phyloP scores from a whole-genome alignment of 2,329 filamentous ascomycete genomes.

The Aspergillus aculeatinus region DNA sequence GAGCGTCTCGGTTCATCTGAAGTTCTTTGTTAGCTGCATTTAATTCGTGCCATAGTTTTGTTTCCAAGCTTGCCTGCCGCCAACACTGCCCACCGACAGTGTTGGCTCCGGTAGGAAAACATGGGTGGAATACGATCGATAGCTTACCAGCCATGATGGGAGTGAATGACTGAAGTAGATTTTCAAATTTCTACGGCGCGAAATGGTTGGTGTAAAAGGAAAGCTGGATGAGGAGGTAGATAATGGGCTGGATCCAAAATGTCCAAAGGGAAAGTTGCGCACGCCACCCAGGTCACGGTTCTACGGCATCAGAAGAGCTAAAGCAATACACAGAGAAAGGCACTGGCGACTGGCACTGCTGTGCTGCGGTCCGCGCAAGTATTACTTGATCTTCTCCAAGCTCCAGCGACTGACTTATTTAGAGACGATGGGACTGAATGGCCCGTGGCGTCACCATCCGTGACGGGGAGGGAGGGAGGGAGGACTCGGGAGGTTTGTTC shows the following conservation, averaged over 20 bases:
- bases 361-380: slow-evolving; percentile 30
- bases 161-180: slow-evolving; percentile 23
- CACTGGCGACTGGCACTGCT: slow-evolving; percentile 30
- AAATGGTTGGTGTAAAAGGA: slow-evolving; percentile 14
- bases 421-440: slow-evolving; percentile 15
- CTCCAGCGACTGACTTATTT: slow-evolving; percentile 24
- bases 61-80: slow-evolving; percentile 2
- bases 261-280: slow-evolving; percentile 22
- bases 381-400: slow-evolving; percentile 34
- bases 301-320: slow-evolving; percentile 43
- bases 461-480: slow-evolving; percentile 4
- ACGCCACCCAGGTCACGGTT: slow-evolving; percentile 34
- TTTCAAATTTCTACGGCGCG: slow-evolving; percentile 41
- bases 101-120: slow-evolving; percentile 8
- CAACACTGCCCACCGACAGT: slow-evolving; percentile 7
- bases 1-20: slow-evolving; percentile 86
- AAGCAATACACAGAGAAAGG: slow-evolving; percentile 43
- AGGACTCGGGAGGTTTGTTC: slow-evolving; percentile 11
- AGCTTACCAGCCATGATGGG: slow-evolving; percentile 63
- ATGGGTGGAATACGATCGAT: slow-evolving; percentile 33
- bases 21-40: slow-evolving; percentile 31
- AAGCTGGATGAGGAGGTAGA: not conserved
- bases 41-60: slow-evolving; percentile 5
- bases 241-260: slow-evolving; percentile 12
- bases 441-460: slow-evolving; percentile 17